Percentiles rank a stretch among this genome's conserved stretches.
Evolutionary conservation across 768 basidiomycete genomes (phyloP).

Genomic region (Leccinum disarticulatum): DNA sequence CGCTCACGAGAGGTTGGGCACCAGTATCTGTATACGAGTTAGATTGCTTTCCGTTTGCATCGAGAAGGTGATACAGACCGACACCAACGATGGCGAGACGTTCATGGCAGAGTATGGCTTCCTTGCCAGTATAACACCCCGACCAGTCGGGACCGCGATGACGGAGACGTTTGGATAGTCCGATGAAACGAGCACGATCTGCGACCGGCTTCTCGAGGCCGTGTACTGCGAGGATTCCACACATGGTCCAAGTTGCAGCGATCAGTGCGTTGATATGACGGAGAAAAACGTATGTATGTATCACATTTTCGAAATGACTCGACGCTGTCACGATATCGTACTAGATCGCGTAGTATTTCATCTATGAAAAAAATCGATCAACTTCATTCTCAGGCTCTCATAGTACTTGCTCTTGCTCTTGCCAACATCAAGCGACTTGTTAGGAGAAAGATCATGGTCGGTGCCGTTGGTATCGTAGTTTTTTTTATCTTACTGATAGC

Average conservation of each 20-base stretch:
- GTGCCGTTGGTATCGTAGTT: too few relatives aligned
- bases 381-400: too few relatives aligned
- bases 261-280: background rate
- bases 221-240: conserved; percentile 88
- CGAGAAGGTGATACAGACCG: conserved; percentile 51
- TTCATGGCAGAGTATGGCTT: conserved; percentile 87
- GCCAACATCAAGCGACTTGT: too few relatives aligned
- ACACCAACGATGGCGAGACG: conserved; percentile 97
- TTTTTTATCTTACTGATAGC: too few relatives aligned
- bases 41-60: background rate
- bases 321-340: background rate
- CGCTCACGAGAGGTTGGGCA: conserved; percentile 89
- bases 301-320: background rate
- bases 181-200: conserved; percentile 74
- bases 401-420: too few relatives aligned
- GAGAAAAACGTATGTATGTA: background rate
- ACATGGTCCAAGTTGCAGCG: conserved; percentile 52
- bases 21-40: conserved; percentile 69
- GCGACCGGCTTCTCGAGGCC: conserved; percentile 68
- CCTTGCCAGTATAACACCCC: conserved; percentile 85
- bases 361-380: too few relatives aligned
- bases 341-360: background rate
- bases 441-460: too few relatives aligned
- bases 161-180: conserved; percentile 84
- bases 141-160: conserved; percentile 99